These are phyloP conservation scores for Aspergillus udagawae DNA, from an alignment of 2,329 filamentous ascomycete species.

Conservation along the genomic window DNA sequence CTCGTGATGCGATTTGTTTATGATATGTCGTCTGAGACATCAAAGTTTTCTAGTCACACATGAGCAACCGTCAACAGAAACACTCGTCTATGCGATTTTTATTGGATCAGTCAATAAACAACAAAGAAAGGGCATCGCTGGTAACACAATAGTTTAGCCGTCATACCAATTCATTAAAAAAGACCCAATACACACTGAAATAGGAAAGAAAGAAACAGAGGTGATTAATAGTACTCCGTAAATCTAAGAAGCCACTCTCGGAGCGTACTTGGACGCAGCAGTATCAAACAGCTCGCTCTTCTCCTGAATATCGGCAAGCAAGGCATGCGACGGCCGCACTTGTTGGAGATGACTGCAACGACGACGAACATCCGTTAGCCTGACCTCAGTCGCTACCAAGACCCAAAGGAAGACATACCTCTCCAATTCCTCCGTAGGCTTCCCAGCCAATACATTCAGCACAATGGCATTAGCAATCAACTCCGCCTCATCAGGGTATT, in stretches of 20 bases:
- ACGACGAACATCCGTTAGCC: slow-evolving; percentile 15
- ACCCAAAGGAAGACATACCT: slow-evolving; percentile 48
- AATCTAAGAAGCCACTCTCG: slow-evolving; percentile 59
- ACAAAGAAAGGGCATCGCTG: slow-evolving; percentile 5
- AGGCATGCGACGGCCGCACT: slow-evolving; percentile 62
- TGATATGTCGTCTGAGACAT: background rate
- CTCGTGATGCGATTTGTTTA: background rate
- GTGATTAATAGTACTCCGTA: background rate
- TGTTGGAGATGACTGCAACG: slow-evolving; percentile 40
- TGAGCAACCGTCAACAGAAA: background rate
- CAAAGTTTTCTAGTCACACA: background rate
- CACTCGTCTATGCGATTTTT: background rate
- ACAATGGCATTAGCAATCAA: slow-evolving; percentile 82
- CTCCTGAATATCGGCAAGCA: slow-evolving; percentile 71
- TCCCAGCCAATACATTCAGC: slow-evolving; percentile 71
- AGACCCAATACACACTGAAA: slow-evolving; percentile 14
- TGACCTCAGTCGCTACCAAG: too few relatives aligned
- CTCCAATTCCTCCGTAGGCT: slow-evolving; percentile 60
- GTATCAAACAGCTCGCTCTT: slow-evolving; percentile 87
- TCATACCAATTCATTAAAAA: slow-evolving; percentile 18
- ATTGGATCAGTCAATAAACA: background rate
- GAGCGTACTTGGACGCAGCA: slow-evolving; percentile 78
- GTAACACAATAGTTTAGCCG: slow-evolving; percentile 13
- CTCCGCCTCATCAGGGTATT: slow-evolving; percentile 67
- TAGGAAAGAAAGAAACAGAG: slow-evolving; percentile 1